These are phyloP conservation scores for Eucommia ulmoides DNA, from an alignment of 257 asterid genomes.

Conservation along the genomic window DNA sequence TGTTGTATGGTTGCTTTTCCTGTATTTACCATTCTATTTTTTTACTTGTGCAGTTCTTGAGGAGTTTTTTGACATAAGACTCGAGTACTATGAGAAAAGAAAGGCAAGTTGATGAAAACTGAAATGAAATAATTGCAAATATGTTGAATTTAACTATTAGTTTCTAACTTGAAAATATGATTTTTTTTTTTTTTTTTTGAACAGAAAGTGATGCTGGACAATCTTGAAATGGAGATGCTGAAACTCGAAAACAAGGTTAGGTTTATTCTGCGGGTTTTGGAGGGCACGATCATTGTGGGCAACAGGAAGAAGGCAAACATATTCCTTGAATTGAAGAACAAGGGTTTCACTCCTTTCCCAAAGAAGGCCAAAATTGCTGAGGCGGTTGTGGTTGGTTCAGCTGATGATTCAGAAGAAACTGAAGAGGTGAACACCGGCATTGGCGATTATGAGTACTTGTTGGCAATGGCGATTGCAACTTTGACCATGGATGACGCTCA, in stretches of 20 bases:
- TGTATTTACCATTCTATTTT: neutral
- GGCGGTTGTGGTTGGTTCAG: constrained; percentile 52
- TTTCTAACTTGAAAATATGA: too few species aligned
- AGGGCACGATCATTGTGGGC: constrained; percentile 77
- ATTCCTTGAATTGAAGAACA: constrained; percentile 64
- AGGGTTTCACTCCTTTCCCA: constrained; percentile 86
- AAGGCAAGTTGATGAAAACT: constrained; percentile 22
- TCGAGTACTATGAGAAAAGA: neutral
- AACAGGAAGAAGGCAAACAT: constrained; percentile 78
- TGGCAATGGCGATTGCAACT: constrained; percentile 71
- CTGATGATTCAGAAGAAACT: constrained; percentile 53
- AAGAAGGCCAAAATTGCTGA: constrained; percentile 40
- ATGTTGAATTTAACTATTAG: neutral
- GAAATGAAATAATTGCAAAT: neutral
- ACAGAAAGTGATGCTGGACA: constrained; percentile 68
- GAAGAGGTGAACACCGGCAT: constrained; percentile 58
- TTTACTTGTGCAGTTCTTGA: neutral
- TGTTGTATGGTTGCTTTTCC: neutral
- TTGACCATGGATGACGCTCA: constrained; percentile 72
- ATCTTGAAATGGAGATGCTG: constrained; percentile 56
- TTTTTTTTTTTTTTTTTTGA: neutral
- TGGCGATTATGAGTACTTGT: constrained; percentile 83
- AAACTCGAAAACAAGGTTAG: constrained; percentile 72
- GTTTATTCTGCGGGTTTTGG: constrained; percentile 70
- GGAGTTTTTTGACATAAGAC: neutral